phyloP scores from a whole-genome alignment of 208 protist genomes.

The Crithidia fasciculata region DNA sequence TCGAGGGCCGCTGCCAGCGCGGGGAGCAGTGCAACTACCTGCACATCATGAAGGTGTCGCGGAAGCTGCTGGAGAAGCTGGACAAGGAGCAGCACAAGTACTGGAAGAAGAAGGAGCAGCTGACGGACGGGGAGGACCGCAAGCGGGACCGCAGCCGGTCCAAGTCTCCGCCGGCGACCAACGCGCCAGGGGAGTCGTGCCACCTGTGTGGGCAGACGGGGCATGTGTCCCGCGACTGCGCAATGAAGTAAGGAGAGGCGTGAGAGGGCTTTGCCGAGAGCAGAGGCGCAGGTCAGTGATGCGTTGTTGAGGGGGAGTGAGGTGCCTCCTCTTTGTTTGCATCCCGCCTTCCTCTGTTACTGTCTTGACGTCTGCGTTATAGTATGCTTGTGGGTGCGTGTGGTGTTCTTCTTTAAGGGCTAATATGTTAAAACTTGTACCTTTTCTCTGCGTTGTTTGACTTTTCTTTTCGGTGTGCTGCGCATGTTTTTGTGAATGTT shows the following conservation, averaged over 20 bases:
- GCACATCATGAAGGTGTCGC: conserved; percentile 94
- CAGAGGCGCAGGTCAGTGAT: not conserved
- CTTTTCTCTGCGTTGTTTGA: too few species aligned
- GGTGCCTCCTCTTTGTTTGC: too few species aligned
- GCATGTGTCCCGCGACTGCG: conserved; percentile 70
- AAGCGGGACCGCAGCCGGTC: conserved; percentile 57
- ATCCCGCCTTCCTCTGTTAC: not conserved
- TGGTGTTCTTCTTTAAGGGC: too few species aligned
- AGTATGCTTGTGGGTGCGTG: too few species aligned
- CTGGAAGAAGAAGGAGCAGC: conserved; percentile 69
- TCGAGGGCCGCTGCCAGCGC: conserved; percentile 92
- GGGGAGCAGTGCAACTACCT: conserved; percentile 98
- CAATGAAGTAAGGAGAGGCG: conserved; percentile 47
- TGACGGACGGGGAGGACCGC: conserved; percentile 34
- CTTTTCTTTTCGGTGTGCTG: too few species aligned
- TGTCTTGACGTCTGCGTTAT: too few species aligned
- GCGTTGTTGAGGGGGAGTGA: not conserved
- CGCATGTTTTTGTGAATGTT: too few species aligned
- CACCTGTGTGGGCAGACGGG: conserved; percentile 70
- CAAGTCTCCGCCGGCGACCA: conserved; percentile 4
- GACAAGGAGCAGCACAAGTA: conserved; percentile 87
- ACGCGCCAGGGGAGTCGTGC: conserved; percentile 44
- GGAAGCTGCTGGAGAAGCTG: conserved; percentile 83
- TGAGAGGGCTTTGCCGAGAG: too few species aligned
- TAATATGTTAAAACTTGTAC: too few species aligned